Percentiles rank a stretch among this genome's conserved stretches.
phyloP scores from a whole-genome alignment of 2,329 filamentous ascomycete species.

The Penicillium expansum region DNA sequence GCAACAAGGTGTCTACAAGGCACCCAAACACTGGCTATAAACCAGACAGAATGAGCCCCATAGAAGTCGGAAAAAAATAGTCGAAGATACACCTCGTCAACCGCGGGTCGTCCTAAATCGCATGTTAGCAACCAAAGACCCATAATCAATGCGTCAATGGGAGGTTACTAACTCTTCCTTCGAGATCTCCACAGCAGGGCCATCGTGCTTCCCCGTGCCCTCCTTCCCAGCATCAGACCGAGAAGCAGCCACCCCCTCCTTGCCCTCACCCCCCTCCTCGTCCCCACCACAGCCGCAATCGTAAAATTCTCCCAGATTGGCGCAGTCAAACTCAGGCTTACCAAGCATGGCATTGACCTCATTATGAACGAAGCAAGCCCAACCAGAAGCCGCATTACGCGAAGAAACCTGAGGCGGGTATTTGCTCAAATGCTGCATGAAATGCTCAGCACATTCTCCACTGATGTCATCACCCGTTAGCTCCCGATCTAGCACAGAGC shows the following conservation, averaged over 20 bases:
- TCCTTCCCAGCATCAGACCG: conserved; percentile 8
- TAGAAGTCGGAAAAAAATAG: conserved; percentile 6
- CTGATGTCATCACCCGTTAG: conserved; percentile 33
- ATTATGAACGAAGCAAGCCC: conserved; percentile 67
- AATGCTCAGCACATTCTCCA: conserved; percentile 65
- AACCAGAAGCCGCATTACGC: conserved; percentile 60
- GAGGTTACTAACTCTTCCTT: conserved; percentile 34
- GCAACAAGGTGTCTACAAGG: not conserved
- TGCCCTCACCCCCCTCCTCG: conserved; percentile 36
- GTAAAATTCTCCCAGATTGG: conserved; percentile 64
- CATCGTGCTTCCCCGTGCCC: conserved; percentile 12
- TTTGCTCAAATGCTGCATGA: conserved; percentile 58
- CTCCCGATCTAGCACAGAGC: not conserved
- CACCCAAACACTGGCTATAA: not conserved
- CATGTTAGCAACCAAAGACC: conserved; percentile 15
- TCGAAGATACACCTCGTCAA: conserved; percentile 11
- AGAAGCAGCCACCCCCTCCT: conserved; percentile 10
- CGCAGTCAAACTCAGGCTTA: conserved; percentile 63
- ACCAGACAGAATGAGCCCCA: not conserved
- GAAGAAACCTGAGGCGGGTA: conserved; percentile 64
- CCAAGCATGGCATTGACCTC: conserved; percentile 61
- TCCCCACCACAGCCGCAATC: conserved; percentile 64
- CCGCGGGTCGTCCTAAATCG: conserved; percentile 28
- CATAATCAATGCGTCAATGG: not conserved
- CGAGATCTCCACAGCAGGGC: conserved; percentile 35